phyloP scores from a whole-genome alignment of 2,329 filamentous ascomycete genomes.

The Paracoccidioides brasiliensis region DNA sequence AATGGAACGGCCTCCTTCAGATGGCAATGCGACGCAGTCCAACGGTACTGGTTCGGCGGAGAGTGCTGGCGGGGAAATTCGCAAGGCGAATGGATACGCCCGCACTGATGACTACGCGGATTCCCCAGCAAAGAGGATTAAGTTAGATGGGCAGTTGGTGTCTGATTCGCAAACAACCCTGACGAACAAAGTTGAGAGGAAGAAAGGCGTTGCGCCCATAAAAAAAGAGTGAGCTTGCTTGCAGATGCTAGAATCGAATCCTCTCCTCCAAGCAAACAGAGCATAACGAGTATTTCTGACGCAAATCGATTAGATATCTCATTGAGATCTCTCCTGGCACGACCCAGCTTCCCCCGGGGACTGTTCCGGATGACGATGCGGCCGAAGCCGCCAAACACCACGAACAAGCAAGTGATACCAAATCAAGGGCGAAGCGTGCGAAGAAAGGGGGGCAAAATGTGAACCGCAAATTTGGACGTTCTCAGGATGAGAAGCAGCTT shows the following conservation, averaged over 20 bases:
- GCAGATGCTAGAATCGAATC: background rate
- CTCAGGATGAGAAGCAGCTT: constrained; percentile 61
- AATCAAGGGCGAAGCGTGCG: constrained; percentile 26
- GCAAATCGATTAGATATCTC: constrained; percentile 18
- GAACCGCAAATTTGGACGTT: constrained; percentile 65
- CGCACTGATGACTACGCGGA: constrained; percentile 31
- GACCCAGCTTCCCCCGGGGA: constrained; percentile 17
- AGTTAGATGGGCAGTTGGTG: constrained; percentile 26
- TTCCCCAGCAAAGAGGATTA: constrained; percentile 45
- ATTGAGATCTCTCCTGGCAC: constrained; percentile 15
- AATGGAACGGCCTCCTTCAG: background rate
- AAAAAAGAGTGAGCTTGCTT: constrained; percentile 53
- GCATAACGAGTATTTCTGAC: background rate
- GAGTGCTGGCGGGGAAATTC: background rate
- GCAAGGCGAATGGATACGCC: background rate
- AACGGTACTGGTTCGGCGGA: background rate
- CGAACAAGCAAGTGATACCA: constrained; percentile 23
- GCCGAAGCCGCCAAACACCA: constrained; percentile 43
- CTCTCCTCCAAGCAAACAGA: too few species aligned
- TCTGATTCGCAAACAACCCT: constrained; percentile 14
- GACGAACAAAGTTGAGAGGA: constrained; percentile 21
- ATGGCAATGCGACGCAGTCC: background rate
- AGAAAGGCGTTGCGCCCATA: constrained; percentile 53
- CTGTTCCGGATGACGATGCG: constrained; percentile 41
- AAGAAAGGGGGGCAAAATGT: constrained; percentile 69